A percentile compares a stretch with the other conserved stretches of the same genome.
Evolutionary conservation across 2,329 filamentous ascomycete species (phyloP).

Genomic region (Sphaceloma murrayae): DNA sequence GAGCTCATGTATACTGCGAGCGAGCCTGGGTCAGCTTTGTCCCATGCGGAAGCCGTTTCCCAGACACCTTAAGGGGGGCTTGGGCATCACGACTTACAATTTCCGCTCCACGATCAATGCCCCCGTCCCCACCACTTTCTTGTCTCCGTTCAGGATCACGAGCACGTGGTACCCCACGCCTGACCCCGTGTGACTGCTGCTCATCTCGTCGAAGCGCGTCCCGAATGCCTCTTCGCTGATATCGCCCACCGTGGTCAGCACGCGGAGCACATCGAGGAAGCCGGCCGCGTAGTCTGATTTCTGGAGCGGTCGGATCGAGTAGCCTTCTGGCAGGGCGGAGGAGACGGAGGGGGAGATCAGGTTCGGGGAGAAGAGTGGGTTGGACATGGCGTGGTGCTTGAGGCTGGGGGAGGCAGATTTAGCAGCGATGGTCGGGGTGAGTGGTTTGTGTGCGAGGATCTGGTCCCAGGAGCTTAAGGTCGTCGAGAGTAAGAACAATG

Average conservation of each 20-base stretch:
- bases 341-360: conserved; percentile 71
- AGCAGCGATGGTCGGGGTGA: neutral
- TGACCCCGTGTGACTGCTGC: conserved; percentile 29
- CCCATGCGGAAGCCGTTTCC: neutral
- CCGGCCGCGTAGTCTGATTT: conserved; percentile 68
- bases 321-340: conserved; percentile 65
- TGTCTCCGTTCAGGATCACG: conserved; percentile 66
- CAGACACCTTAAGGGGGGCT: neutral
- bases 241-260: conserved; percentile 87
- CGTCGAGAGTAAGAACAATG: no score
- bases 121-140: conserved; percentile 76
- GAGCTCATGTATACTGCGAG: conserved; percentile 57
- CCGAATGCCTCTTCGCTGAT: conserved; percentile 66
- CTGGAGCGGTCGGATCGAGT: conserved; percentile 71
- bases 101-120: conserved; percentile 88
- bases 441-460: neutral
- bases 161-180: conserved; percentile 78
- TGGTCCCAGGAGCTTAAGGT: no score
- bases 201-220: conserved; percentile 75
- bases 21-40: conserved; percentile 1
- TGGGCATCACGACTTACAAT: conserved; percentile 53
- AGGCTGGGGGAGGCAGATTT: neutral
- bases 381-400: conserved; percentile 11
- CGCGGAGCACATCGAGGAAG: conserved; percentile 83
- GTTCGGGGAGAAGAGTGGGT: conserved; percentile 60